Conservation (phyloP, 495 filamentous ascomycete species). For the Rhypophila decipiens region DNA sequence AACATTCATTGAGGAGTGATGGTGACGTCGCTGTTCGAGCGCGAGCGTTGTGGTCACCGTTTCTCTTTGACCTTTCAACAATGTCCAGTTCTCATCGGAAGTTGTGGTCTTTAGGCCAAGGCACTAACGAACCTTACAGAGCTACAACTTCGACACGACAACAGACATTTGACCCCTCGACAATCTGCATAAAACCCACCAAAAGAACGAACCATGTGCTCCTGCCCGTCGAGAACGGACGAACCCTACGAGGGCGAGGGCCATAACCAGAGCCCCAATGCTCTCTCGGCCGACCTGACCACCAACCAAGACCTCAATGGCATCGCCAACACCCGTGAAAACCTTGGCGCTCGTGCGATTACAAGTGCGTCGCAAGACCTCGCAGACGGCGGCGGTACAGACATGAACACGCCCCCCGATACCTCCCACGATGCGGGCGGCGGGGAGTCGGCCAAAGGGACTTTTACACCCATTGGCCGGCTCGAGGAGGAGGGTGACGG, state of each 20-base stretch:
- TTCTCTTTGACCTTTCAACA: no score
- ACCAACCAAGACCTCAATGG: slow-evolving; percentile 54
- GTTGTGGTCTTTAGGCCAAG: no score
- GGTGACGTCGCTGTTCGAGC: no score
- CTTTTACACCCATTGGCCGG: not conserved
- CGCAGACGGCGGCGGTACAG: not conserved
- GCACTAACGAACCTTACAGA: no score
- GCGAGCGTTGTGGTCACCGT: no score
- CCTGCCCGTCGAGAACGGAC: slow-evolving; percentile 46
- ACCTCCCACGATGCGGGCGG: not conserved
- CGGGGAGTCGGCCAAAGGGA: slow-evolving; percentile 2
- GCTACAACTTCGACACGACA: no score
- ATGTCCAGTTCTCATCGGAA: no score
- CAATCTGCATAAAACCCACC: not conserved
- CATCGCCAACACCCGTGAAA: slow-evolving; percentile 46
- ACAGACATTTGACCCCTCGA: no score
- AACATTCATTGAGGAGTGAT: no score
- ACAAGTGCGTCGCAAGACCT: not conserved
- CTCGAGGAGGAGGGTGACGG: slow-evolving; percentile 1
- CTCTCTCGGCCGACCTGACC: slow-evolving; percentile 47
- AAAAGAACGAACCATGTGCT: slow-evolving; percentile 24
- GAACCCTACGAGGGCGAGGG: slow-evolving; percentile 45
- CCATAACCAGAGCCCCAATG: slow-evolving; percentile 53
- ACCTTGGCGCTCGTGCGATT: slow-evolving; percentile 5
- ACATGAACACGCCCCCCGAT: not conserved